Conservation (phyloP, 2,329 filamentous ascomycete species). For the Chalara sp. region DNA sequence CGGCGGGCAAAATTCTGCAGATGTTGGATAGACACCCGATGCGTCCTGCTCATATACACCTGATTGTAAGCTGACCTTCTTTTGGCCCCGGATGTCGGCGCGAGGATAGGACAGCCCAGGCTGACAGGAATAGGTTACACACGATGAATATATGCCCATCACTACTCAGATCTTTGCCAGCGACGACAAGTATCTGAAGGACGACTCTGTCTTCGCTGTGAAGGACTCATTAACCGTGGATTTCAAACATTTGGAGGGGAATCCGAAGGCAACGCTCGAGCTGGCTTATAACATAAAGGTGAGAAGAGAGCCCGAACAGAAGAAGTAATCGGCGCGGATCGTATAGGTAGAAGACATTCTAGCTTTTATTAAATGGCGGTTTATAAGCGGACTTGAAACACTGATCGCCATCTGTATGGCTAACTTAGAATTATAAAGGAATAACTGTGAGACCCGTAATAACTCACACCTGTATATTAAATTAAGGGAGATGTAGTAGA, state of each 20-base stretch:
- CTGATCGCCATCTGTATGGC: no score
- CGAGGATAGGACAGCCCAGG: slow-evolving; percentile 6
- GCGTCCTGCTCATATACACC: slow-evolving; percentile 57
- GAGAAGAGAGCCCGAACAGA: no score
- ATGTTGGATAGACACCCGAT: slow-evolving; percentile 55
- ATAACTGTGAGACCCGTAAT: no score
- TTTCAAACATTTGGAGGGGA: slow-evolving; percentile 38
- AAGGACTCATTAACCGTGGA: slow-evolving; percentile 45
- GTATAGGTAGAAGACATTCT: no score
- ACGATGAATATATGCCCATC: slow-evolving; percentile 50
- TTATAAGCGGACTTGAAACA: no score
- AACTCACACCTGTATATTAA: no score
- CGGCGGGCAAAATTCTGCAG: slow-evolving; percentile 49
- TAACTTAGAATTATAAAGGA: no score
- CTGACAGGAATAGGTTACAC: slow-evolving; percentile 2
- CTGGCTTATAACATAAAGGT: slow-evolving; percentile 22
- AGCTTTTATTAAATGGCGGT: no score
- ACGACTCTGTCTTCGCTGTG: slow-evolving; percentile 45
- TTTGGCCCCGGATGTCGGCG: no score
- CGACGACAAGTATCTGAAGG: slow-evolving; percentile 54
- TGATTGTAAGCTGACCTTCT: slow-evolving; percentile 37
- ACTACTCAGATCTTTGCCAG: slow-evolving; percentile 74
- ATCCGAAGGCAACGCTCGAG: slow-evolving; percentile 27
- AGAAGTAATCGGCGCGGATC: no score
- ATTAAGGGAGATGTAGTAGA: no score